Base-by-base conservation (phyloP, 805 yeast genomes). In the Sugiyamaella mastotermitis region DNA sequence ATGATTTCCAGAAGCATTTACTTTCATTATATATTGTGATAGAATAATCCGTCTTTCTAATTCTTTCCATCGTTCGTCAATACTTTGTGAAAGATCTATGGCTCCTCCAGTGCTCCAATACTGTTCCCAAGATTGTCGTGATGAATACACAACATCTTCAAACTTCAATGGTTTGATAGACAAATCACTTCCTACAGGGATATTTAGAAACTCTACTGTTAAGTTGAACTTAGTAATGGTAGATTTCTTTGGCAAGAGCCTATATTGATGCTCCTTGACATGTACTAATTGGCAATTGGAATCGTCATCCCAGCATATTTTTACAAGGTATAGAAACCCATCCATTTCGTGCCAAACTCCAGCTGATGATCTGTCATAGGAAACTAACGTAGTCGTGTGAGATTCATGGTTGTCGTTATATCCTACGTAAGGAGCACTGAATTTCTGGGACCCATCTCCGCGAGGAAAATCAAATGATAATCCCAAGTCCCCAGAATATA, bases 381-480 rank as follows among this genome's bases (percentile, higher is more conserved):
- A 6, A 7, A 10, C 9, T 7, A 27, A 7, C 8, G 9, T 15
- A 7, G 30, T 27, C 9, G 17, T 27, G 14, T 27, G 30, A 6
- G 15, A 14, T 13, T 14, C 9, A 13, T 14, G 33, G 7, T 35
- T 29, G 20, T 35, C 24, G 32, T 32, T 25, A 16, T 15, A 5
- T 22, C 38, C 38, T 14, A 35, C 38, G 26, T 35, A 35, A 10
- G 38, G 38, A 14, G 38, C 38, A 13, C 21, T 18, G 28, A 35
- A 35, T 25, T 35, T 35, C 6, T n/a, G 14, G 3, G 21, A 11
- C 7, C 38, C 38, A 19, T 24, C 20, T 5, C 28, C 11, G n/a
- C 26, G 26, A 7, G 38, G 38, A 19, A 35, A 35, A 4, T 35
- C 38, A 14, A 35, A 5, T 16, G 26, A 35, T 4, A 35, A 10